phyloP scores from a whole-genome alignment of 179 eudicot species.

The Spinacia oleracea region DNA sequence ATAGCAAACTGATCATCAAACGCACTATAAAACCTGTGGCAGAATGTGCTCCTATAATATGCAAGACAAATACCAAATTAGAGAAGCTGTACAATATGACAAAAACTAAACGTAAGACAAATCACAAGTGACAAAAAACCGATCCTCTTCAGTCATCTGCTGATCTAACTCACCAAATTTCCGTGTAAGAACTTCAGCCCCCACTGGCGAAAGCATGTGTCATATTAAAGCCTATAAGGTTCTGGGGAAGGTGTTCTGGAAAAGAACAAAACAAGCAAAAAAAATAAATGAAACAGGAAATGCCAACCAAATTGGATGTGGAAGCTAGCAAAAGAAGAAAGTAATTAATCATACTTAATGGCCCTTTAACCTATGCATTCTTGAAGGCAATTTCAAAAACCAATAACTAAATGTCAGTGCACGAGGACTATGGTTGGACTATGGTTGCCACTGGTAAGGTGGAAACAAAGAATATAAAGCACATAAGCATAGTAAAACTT shows the following conservation, averaged over 20 bases:
- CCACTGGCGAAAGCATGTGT: slow-evolving; percentile 83
- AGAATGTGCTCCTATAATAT: too few species aligned
- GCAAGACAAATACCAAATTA: slow-evolving; percentile 16
- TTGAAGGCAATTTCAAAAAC: too few species aligned
- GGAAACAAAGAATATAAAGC: too few species aligned
- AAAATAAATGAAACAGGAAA: neutral
- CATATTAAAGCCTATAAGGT: slow-evolving; percentile 70
- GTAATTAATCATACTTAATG: too few species aligned
- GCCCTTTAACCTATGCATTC: too few species aligned
- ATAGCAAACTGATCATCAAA: slow-evolving; percentile 74
- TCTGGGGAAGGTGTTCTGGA: slow-evolving; percentile 76
- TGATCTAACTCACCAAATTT: slow-evolving; percentile 80
- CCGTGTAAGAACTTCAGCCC: slow-evolving; percentile 74
- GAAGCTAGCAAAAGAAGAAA: too few species aligned
- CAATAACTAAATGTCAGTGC: too few species aligned
- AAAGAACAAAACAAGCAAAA: slow-evolving; percentile 11
- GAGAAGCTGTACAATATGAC: slow-evolving; percentile 17
- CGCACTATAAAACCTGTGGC: slow-evolving; percentile 63
- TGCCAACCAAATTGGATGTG: too few species aligned
- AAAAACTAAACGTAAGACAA: neutral
- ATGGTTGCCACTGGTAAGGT: too few species aligned
- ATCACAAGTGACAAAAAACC: slow-evolving; percentile 36
- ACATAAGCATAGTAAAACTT: too few species aligned
- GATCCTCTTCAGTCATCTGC: slow-evolving; percentile 54
- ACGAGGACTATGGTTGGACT: too few species aligned